These are phyloP conservation scores for Fraxinus pennsylvanica DNA, from an alignment of 257 asterid genomes.

Conservation along the genomic window DNA sequence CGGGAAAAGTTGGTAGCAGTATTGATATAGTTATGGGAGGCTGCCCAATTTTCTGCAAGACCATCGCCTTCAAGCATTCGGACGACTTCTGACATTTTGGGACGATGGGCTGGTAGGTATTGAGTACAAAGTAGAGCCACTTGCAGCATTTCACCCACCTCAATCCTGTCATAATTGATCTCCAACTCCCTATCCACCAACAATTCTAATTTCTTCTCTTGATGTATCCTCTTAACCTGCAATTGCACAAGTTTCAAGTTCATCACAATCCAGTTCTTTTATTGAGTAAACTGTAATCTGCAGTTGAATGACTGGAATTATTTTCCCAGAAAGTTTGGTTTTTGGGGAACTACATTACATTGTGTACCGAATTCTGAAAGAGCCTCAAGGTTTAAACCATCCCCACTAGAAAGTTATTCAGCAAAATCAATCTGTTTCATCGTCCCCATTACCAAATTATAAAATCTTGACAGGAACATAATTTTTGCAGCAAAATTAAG, in stretches of 20 bases:
- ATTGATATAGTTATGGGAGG: slow-evolving; percentile 54
- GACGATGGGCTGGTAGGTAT: slow-evolving; percentile 73
- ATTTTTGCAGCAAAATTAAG: background rate
- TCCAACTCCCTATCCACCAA: slow-evolving; percentile 75
- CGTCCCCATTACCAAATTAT: background rate
- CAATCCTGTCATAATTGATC: slow-evolving; percentile 62
- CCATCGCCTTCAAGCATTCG: slow-evolving; percentile 98
- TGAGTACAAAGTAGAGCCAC: slow-evolving; percentile 96
- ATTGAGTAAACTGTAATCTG: background rate
- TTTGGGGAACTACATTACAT: background rate
- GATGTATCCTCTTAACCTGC: slow-evolving; percentile 74
- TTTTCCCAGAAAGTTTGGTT: background rate
- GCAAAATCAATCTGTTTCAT: background rate
- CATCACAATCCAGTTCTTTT: background rate
- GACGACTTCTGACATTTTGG: slow-evolving; percentile 90
- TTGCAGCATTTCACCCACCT: slow-evolving; percentile 91
- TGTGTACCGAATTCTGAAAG: background rate
- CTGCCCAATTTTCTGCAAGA: slow-evolving; percentile 96
- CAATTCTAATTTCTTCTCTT: slow-evolving; percentile 67
- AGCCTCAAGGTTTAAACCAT: background rate
- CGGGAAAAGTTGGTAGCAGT: slow-evolving; percentile 34
- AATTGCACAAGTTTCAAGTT: background rate
- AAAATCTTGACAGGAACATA: background rate
- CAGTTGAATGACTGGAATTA: background rate
- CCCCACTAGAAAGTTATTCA: background rate